Base-by-base conservation (phyloP, 192 early-diverging fungal genomes). In the Pilobolus umbonatus region DNA sequence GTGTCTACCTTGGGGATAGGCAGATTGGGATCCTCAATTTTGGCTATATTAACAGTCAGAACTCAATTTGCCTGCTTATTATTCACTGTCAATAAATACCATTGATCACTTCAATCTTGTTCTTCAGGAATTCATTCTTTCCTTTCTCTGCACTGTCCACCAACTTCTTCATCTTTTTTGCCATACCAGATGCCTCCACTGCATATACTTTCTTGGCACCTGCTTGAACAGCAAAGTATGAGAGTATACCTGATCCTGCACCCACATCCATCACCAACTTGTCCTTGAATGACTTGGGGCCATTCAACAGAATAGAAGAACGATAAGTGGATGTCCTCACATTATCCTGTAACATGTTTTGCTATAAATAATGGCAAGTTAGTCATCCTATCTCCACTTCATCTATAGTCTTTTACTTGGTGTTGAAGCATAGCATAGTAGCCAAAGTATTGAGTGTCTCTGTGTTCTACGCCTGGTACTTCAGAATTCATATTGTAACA, bases 321-420 rank as follows among this genome's bases (percentile, higher is more conserved):
- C 93, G 87, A 72, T 97, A 99, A 22, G 91, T 81, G 7, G 91
- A 90, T n/a, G 96, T 99, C 29, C 96, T 79, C 17, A 99, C 88
- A 24, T 79, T 83, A 68, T 99, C 96, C 76, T 94, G 88, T 12
- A 98, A 84, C 95, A 98, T 97, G 72, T 98, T 98, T 84, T 95
- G 93, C 88, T 96, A 77, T 28, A 34, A 15, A 34, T 45, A 34
- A 40, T 43, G 22, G 36, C 19, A 39, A 2, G 46, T 48, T 25
- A 48, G 29, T 22, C 15, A 17, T 25, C 9, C n/a, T 28, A 5
- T 17, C 14, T 44, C 30, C 25, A 17, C 4, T 15, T 42, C 19
- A 30, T 47, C 2, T 11, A 47, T 47, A 24, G 35, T 48, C 36
- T 53, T 56, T 38, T 79, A 87, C 85, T 75, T 87, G 88, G 72